Conservation (phyloP, 192 early-diverging fungal species). For the Backusella circina region DNA sequence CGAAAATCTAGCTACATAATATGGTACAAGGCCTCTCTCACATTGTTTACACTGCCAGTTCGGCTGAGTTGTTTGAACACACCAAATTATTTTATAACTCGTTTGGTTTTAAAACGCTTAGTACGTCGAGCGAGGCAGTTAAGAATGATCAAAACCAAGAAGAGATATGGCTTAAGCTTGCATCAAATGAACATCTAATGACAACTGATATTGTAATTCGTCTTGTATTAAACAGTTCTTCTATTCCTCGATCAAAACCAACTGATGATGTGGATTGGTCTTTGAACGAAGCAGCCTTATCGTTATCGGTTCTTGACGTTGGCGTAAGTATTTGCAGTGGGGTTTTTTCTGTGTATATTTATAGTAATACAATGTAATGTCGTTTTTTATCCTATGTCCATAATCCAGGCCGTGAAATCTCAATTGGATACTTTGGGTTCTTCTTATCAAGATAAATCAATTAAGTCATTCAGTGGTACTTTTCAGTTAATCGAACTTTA, state of each 20-base stretch:
- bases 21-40: slow-evolving; percentile 30
- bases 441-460: slow-evolving; percentile 35
- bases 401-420: slow-evolving; percentile 32
- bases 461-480: slow-evolving; percentile 8
- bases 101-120: slow-evolving; percentile 25
- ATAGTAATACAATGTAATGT: background rate
- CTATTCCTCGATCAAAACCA: background rate
- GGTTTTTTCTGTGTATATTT: background rate
- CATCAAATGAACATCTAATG: background rate
- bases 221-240: background rate
- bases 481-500: slow-evolving; percentile 41
- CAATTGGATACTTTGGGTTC: slow-evolving; percentile 27
- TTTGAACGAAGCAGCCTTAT: slow-evolving; percentile 10
- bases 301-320: slow-evolving; percentile 1
- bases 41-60: slow-evolving; percentile 16
- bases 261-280: slow-evolving; percentile 9
- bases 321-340: slow-evolving; percentile 6
- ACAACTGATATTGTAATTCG: slow-evolving; percentile 1
- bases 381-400: background rate
- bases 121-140: background rate
- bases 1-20: background rate
- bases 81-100: slow-evolving; percentile 24
- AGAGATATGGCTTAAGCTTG: slow-evolving; percentile 5
- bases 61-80: background rate
- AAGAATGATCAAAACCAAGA: background rate